These are phyloP conservation scores for Pseudoscleropodium purum DNA, from an alignment of 225 moss, liverwort and hornwort species.

Conservation along the genomic window DNA sequence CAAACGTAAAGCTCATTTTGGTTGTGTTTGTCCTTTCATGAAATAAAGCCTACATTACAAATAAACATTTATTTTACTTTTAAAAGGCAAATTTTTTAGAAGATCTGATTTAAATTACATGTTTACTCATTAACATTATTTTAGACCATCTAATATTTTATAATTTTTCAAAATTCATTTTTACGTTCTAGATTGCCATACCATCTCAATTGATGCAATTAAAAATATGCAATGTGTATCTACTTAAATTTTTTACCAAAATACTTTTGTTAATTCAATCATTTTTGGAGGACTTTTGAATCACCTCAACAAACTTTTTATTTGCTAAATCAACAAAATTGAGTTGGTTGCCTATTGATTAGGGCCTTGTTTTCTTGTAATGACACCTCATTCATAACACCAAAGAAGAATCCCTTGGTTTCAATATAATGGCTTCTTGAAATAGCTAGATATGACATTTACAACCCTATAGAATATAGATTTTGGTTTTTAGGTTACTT, in stretches of 20 bases:
- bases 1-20: no score
- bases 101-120: background rate
- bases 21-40: no score
- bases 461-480: no score
- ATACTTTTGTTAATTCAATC: background rate
- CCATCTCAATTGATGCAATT: no score
- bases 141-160: background rate
- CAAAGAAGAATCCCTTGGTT: rapidly evolving
- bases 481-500: no score
- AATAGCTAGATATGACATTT: background rate
- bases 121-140: background rate
- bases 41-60: background rate
- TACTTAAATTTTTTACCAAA: background rate
- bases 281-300: background rate
- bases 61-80: background rate
- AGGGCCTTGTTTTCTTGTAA: background rate
- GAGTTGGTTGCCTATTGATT: background rate
- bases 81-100: background rate
- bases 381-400: background rate
- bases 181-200: rapidly evolving
- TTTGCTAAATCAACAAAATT: background rate
- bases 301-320: background rate
- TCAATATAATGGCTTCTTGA: background rate
- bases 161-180: background rate
- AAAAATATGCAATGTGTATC: background rate